phyloP scores from a whole-genome alignment of 371 early-diverging fungal genomes.

The Circinella minor region DNA sequence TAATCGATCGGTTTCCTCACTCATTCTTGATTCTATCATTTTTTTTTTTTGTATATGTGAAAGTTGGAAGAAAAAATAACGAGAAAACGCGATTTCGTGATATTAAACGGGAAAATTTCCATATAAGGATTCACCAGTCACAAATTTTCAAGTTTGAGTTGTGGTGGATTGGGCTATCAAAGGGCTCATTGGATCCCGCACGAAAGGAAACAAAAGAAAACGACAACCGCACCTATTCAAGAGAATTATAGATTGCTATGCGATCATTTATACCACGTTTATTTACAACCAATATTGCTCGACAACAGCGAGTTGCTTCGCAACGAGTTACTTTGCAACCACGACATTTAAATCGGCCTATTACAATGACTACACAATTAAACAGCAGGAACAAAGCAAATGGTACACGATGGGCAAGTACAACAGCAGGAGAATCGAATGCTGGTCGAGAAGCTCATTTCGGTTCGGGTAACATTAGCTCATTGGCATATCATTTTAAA shows the following conservation, averaged over 20 bases:
- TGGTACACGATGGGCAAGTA: constrained; percentile 1
- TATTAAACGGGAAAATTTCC: neutral
- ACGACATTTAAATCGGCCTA: neutral
- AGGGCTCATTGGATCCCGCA: too few relatives aligned
- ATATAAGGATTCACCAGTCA: neutral
- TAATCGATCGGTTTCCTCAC: constrained; percentile 12
- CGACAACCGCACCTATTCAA: neutral
- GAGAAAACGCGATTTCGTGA: neutral
- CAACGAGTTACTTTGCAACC: neutral
- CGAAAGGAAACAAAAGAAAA: neutral
- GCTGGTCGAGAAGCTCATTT: neutral
- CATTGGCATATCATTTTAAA: constrained; percentile 42
- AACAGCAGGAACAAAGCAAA: neutral
- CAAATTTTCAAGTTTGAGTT: neutral
- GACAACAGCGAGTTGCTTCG: neutral
- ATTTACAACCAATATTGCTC: neutral
- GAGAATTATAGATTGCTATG: neutral
- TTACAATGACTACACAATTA: neutral
- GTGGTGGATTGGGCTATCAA: too few relatives aligned
- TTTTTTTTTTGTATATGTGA: too few relatives aligned
- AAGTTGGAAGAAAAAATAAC: neutral
- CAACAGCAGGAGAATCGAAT: neutral
- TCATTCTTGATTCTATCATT: neutral
- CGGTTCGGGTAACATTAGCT: neutral
- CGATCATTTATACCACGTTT: constrained; percentile 1